Percentiles rank a stretch among this genome's conserved stretches.
phyloP scores from a whole-genome alignment of 1,284 basidiomycete genomes.

The Rhodotorula sp. region DNA sequence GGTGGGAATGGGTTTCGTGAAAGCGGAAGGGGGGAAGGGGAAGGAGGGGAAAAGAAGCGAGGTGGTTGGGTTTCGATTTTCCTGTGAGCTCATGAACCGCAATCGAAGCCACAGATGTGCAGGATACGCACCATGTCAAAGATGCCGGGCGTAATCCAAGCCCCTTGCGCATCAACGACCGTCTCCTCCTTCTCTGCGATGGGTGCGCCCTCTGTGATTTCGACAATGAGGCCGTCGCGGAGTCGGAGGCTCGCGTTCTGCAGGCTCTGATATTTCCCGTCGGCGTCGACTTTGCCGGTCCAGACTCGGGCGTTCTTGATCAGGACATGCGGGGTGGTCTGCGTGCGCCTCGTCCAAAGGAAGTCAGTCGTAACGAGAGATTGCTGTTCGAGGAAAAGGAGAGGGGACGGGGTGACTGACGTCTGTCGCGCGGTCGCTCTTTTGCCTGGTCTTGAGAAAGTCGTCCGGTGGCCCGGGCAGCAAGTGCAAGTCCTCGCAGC shows the following conservation, averaged over 20 bases:
- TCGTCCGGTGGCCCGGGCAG: conserved; percentile 13
- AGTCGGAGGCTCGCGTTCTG: conserved; percentile 54
- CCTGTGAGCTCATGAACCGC: too few species aligned
- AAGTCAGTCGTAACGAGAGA: not conserved
- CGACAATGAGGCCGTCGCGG: conserved; percentile 54
- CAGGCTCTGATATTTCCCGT: conserved; percentile 55
- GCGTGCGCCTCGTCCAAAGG: not conserved
- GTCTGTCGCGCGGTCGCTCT: conserved; percentile 13
- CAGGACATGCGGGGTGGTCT: conserved; percentile 45
- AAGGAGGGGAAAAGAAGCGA: too few species aligned
- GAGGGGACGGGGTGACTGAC: not conserved
- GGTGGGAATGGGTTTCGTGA: too few species aligned
- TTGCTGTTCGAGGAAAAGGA: rapidly evolving
- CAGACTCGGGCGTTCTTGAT: conserved; percentile 78
- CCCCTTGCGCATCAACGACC: conserved; percentile 51
- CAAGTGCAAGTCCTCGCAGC: conserved; percentile 14
- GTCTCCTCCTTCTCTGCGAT: conserved; percentile 37
- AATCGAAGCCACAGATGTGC: too few species aligned
- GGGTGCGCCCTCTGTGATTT: conserved; percentile 46
- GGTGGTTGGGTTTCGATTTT: too few species aligned
- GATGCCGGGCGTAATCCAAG: conserved; percentile 55
- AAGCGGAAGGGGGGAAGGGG: too few species aligned
- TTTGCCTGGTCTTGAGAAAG: not conserved
- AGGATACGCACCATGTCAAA: conserved; percentile 38
- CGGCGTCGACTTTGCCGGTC: conserved; percentile 68